These are phyloP conservation scores for Candida buenavistaensis DNA, from an alignment of 1,139 yeast species.

Conservation along the genomic window DNA sequence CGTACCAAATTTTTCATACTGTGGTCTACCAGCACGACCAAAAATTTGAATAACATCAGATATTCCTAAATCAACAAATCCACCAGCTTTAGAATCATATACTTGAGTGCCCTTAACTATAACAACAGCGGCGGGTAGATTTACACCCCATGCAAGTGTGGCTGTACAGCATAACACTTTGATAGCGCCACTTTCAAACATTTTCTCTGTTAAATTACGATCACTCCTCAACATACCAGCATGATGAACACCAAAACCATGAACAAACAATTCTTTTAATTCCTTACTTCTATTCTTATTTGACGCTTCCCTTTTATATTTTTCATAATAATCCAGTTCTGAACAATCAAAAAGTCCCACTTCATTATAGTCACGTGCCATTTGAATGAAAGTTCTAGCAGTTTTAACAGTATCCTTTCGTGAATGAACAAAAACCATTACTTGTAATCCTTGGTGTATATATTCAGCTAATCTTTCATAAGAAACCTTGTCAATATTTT, in stretches of 20 bases:
- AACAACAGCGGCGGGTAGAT: slow-evolving; percentile 96
- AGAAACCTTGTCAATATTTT: slow-evolving; percentile 72
- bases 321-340: slow-evolving; percentile 43
- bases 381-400: slow-evolving; percentile 66
- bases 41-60: slow-evolving; percentile 97
- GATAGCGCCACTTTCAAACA: slow-evolving; percentile 84
- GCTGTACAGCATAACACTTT: slow-evolving; percentile 95
- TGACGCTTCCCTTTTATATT: slow-evolving; percentile 64
- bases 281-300: slow-evolving; percentile 74
- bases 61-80: slow-evolving; percentile 88
- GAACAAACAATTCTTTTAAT: slow-evolving; percentile 72
- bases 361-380: slow-evolving; percentile 65
- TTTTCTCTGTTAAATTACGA: slow-evolving; percentile 82
- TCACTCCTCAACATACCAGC: slow-evolving; percentile 96
- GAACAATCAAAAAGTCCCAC: slow-evolving; percentile 62
- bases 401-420: slow-evolving; percentile 90
- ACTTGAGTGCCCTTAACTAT: slow-evolving; percentile 95
- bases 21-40: slow-evolving; percentile 99
- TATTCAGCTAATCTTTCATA: slow-evolving; percentile 75
- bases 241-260: slow-evolving; percentile 93
- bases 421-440: slow-evolving; percentile 96
- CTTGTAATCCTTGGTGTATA: slow-evolving; percentile 75
- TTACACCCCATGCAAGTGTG: slow-evolving; percentile 99
- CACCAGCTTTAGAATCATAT: slow-evolving; percentile 93
- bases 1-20: slow-evolving; percentile 87